phyloP scores from a whole-genome alignment of 2,329 filamentous ascomycete species.

The Paradendryphiella salina region DNA sequence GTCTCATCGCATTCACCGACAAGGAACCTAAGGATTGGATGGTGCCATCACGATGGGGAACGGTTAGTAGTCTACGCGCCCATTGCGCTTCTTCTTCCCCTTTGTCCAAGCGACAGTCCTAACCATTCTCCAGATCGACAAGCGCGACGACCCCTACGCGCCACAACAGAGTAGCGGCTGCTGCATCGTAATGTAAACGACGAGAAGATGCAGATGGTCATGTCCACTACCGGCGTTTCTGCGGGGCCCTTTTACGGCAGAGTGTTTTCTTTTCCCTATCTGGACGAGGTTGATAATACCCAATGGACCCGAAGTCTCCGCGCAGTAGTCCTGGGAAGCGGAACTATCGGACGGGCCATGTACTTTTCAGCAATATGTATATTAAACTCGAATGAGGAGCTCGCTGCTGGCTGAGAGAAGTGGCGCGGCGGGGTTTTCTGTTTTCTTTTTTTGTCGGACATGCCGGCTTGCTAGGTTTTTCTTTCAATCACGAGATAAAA shows the following conservation, averaged over 20 bases:
- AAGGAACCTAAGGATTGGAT: conserved; percentile 95
- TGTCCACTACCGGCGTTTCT: conserved; percentile 47
- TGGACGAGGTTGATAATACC: conserved; percentile 46
- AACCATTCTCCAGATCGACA: conserved; percentile 68
- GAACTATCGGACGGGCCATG: conserved; percentile 39
- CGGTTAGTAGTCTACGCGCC: conserved; percentile 53
- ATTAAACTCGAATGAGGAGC: conserved; percentile 42
- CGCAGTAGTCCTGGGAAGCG: conserved; percentile 35
- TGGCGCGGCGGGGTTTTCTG: conserved; percentile 31
- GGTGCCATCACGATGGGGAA: conserved; percentile 96
- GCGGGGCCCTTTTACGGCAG: conserved; percentile 44
- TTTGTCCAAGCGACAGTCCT: conserved; percentile 17
- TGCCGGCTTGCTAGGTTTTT: conserved; percentile 32
- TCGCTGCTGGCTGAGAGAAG: conserved; percentile 32
- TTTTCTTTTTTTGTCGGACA: conserved; percentile 31
- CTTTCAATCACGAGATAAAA: conserved; percentile 23
- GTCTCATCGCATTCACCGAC: conserved; percentile 97
- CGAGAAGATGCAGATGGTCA: conserved; percentile 37
- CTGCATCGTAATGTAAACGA: conserved; percentile 85
- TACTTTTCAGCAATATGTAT: conserved; percentile 49
- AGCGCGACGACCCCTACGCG: conserved; percentile 96
- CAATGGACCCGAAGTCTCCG: conserved; percentile 29
- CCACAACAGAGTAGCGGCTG: conserved; percentile 91
- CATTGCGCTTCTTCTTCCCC: not conserved
- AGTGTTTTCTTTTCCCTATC: conserved; percentile 42